A percentile compares a stretch with the other conserved stretches of the same genome.
Conservation (phyloP, 2,329 filamentous ascomycete genomes). For the Albifimbria verrucaria region DNA sequence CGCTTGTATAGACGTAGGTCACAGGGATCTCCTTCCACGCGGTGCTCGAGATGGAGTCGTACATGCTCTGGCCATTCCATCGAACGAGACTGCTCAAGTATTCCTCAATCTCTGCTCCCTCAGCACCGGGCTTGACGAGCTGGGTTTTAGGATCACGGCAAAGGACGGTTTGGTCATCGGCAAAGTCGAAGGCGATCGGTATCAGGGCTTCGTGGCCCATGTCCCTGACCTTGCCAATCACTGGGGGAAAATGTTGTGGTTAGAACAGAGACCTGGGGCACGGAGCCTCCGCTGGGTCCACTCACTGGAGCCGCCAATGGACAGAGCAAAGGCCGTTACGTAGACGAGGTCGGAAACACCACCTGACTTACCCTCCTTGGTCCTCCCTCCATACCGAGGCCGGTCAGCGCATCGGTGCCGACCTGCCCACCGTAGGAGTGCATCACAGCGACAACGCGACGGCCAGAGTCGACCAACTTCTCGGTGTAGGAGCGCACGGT, state of each 20-base stretch:
- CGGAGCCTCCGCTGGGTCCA: too few species aligned
- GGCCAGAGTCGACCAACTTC: neutral
- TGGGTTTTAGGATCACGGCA: constrained; percentile 1
- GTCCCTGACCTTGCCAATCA: constrained; percentile 5
- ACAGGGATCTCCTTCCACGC: constrained; percentile 2
- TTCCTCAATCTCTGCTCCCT: neutral
- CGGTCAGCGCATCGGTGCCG: neutral
- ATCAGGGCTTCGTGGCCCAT: constrained; percentile 5
- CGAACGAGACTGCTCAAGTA: neutral
- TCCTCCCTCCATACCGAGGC: neutral
- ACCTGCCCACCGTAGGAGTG: constrained; percentile 4
- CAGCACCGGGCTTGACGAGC: neutral
- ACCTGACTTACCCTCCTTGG: neutral
- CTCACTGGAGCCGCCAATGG: neutral
- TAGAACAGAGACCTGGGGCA: neutral
- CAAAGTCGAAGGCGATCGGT: constrained; percentile 4
- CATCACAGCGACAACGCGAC: neutral
- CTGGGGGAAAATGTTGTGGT: neutral
- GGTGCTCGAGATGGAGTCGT: neutral
- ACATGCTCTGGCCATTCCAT: constrained; percentile 5
- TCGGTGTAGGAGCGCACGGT: neutral
- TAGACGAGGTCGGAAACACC: neutral
- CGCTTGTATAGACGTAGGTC: constrained; percentile 2
- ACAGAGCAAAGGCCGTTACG: neutral
- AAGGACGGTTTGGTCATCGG: constrained; percentile 1